Conservation (phyloP, 805 yeast species). For the Tetrapisispora pingtungensis region DNA sequence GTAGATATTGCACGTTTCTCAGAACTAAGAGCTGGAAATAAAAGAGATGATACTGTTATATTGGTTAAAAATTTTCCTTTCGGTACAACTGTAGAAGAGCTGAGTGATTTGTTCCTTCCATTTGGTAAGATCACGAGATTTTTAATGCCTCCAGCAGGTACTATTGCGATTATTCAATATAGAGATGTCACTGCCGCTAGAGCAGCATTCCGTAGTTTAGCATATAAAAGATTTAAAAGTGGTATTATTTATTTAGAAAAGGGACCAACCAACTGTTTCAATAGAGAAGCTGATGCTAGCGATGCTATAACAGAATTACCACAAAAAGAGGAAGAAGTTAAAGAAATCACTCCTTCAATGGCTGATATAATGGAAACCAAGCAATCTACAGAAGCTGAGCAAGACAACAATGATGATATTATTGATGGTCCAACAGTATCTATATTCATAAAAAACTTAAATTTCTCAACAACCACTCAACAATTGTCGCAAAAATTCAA, state of each 20-base stretch:
- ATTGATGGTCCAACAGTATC: slow-evolving; percentile 73
- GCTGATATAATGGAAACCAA: slow-evolving; percentile 31
- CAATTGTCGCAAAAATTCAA: slow-evolving; percentile 55
- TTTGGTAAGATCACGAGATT: slow-evolving; percentile 73
- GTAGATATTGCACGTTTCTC: slow-evolving; percentile 70
- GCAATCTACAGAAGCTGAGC: slow-evolving; percentile 33
- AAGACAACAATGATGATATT: slow-evolving; percentile 30
- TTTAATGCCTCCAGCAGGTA: slow-evolving; percentile 93
- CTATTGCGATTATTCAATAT: slow-evolving; percentile 88
- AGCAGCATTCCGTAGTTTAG: slow-evolving; percentile 77
- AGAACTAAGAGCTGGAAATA: slow-evolving; percentile 33
- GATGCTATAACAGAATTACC: slow-evolving; percentile 24
- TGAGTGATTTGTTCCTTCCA: slow-evolving; percentile 70
- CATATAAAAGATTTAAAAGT: slow-evolving; percentile 81
- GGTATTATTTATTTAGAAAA: slow-evolving; percentile 84
- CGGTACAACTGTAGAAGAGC: slow-evolving; percentile 72
- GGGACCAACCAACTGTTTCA: slow-evolving; percentile 80
- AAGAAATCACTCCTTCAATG: slow-evolving; percentile 25
- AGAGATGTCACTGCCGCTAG: slow-evolving; percentile 76
- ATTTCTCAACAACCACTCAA: slow-evolving; percentile 61
- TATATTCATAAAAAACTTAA: slow-evolving; percentile 83
- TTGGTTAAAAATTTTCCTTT: slow-evolving; percentile 85
- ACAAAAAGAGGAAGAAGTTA: slow-evolving; percentile 21
- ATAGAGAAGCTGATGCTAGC: slow-evolving; percentile 39
- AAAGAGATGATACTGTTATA: slow-evolving; percentile 70